Base-by-base conservation (phyloP, 2,329 filamentous ascomycete species). In the Chalaropsis ovoidea region DNA sequence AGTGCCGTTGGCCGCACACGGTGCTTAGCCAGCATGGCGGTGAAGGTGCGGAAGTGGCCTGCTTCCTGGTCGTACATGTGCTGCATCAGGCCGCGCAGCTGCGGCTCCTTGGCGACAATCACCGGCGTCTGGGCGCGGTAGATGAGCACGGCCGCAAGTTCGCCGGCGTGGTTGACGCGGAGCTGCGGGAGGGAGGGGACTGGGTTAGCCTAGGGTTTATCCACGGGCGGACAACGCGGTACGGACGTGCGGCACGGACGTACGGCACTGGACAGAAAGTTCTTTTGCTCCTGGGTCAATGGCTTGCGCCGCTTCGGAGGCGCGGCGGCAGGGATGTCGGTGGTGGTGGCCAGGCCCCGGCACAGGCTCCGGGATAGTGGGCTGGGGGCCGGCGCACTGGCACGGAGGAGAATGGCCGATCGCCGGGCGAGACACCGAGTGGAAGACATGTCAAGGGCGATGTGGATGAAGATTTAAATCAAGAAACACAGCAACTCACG, bases 51-150 rank as follows among this genome's bases (percentile, higher is more conserved):
- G 70, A 97, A 86, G 76, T 99, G 94, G 8, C 85, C 87, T 13
- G 84, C 90, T 79, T 99, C 94, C 75, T 99, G 94, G 72, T 94
- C 90, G 79, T 96, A 92, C 94, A 99, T 99, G 81, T 97, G 94
- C 71, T 86, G 84, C 90, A 99, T 96, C 41, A 97, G 78, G 0
- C 90, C 88, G 6, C 90, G 87, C 19, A 99, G 85, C 73, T 96
- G 89, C 0, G 94, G 93, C 74, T 96, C 87, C 3, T 87, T 83
- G 69, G 84, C 82, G 66, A 90, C 80, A 63, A 97, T 78, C n/a
- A 86, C 83, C 0, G 92, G 90, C 0, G 86, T 93, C 75, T 99
- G 94, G 1, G 90, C 86, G 1, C 85, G 86, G 78, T 97, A 99
- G 75, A 99, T 99, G 65, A 95, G 84, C 31, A 90, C 93, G 39